A percentile compares a stretch with the other conserved stretches of the same genome.
phyloP scores from a whole-genome alignment of 306 rosid species.

The Quercus rubra region DNA sequence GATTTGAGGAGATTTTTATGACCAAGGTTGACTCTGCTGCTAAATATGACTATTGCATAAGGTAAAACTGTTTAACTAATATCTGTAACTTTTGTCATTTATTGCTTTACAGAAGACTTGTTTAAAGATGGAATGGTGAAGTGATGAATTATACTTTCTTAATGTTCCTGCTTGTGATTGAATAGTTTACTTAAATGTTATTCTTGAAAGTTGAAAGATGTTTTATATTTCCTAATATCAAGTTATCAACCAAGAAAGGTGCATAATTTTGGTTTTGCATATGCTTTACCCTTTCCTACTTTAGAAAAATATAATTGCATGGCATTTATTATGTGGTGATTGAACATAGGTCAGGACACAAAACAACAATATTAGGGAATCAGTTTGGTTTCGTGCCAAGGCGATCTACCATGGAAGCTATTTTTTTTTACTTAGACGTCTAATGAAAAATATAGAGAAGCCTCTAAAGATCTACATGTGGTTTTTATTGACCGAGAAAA shows the following conservation, averaged over 20 bases:
- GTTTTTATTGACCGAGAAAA: too few species aligned
- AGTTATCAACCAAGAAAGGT: background rate
- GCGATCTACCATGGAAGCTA: too few species aligned
- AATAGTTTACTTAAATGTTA: background rate
- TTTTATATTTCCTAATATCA: background rate
- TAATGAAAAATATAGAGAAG: too few species aligned
- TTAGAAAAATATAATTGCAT: background rate
- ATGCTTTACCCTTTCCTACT: background rate
- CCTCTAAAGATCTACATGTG: too few species aligned
- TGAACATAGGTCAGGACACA: background rate
- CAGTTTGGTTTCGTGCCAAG: too few species aligned
- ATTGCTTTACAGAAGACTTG: constrained; percentile 8
- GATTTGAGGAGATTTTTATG: constrained; percentile 87
- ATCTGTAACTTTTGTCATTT: background rate
- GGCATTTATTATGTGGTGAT: background rate
- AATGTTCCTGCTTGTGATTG: background rate
- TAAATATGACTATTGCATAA: constrained; percentile 77
- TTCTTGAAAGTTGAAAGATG: background rate
- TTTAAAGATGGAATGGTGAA: constrained; percentile 3
- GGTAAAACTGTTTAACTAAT: constrained; percentile 43
- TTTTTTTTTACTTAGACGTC: too few species aligned
- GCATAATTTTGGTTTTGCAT: background rate
- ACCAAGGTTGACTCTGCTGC: constrained; percentile 72
- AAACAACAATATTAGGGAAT: too few species aligned
- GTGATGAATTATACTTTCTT: constrained; percentile 2